phyloP scores from a whole-genome alignment of 208 protist genomes.

The Acanthamoeba lugdunensis region DNA sequence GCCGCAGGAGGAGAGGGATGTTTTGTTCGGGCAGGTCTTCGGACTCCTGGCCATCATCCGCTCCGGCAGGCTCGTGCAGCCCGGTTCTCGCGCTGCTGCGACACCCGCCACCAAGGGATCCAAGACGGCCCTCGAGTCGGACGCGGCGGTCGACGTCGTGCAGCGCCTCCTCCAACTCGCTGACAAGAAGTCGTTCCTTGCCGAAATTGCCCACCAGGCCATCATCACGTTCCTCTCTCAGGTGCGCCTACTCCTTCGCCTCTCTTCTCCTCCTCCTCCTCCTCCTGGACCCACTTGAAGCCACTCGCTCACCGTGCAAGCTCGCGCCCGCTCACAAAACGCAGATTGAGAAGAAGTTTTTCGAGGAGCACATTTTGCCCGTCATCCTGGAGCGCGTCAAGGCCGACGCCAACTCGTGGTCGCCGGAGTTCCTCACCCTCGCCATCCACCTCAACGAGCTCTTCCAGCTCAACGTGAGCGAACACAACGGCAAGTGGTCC shows the following conservation, averaged over 20 bases:
- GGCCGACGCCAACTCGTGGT: slow-evolving; percentile 50
- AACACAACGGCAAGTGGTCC: slow-evolving; percentile 64
- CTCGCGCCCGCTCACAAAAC: not conserved
- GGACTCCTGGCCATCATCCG: slow-evolving; percentile 66
- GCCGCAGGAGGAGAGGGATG: slow-evolving; percentile 63
- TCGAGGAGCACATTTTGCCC: slow-evolving; percentile 69
- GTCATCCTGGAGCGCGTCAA: slow-evolving; percentile 12
- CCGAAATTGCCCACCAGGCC: slow-evolving; percentile 42
- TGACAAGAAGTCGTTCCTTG: slow-evolving; percentile 68
- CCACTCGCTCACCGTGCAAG: not conserved
- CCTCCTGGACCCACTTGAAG: too few relatives aligned
- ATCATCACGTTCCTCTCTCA: slow-evolving; percentile 59
- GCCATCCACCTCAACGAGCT: slow-evolving; percentile 50
- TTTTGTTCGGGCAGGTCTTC: slow-evolving; percentile 58
- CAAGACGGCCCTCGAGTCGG: not conserved
- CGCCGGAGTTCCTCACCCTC: slow-evolving; percentile 39
- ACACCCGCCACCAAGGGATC: not conserved
- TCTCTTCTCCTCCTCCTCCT: not conserved
- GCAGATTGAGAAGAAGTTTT: slow-evolving; percentile 72
- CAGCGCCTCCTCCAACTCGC: slow-evolving; percentile 34
- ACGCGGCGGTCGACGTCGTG: slow-evolving; percentile 15
- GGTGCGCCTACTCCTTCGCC: not conserved
- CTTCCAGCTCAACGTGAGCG: slow-evolving; percentile 45
- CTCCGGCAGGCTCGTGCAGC: slow-evolving; percentile 67
- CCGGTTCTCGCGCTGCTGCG: not conserved